Conservation (phyloP, 169 alveolate genomes). For the Plasmodium gaboni region DNA sequence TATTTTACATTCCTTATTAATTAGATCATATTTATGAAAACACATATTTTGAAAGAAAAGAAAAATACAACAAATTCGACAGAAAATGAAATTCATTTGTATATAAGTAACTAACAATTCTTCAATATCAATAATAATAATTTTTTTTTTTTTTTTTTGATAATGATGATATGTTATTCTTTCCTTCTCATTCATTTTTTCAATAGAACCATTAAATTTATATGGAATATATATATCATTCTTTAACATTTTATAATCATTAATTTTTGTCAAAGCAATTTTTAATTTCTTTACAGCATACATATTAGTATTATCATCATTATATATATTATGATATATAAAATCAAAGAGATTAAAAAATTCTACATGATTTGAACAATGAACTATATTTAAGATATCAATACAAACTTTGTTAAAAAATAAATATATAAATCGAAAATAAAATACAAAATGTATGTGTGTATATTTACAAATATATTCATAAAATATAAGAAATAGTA, state of each 20-base stretch:
- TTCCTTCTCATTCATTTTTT: neutral
- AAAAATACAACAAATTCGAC: constrained; percentile 68
- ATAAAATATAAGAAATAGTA: constrained; percentile 50
- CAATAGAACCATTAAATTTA: neutral
- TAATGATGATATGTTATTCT: constrained; percentile 4
- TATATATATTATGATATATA: neutral
- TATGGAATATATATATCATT: neutral
- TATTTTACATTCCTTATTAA: constrained; percentile 29
- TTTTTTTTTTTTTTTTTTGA: constrained; percentile 12
- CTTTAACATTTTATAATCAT: neutral
- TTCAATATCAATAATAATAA: constrained; percentile 64
- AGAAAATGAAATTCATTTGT: constrained; percentile 55
- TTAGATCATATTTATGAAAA: constrained; percentile 64
- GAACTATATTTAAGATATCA: constrained; percentile 45
- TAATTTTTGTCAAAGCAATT: constrained; percentile 1
- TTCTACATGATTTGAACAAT: constrained; percentile 42
- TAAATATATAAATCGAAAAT: constrained; percentile 35
- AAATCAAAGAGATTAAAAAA: constrained; percentile 44
- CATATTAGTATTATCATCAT: neutral
- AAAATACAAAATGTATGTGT: constrained; percentile 36
- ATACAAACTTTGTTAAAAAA: constrained; percentile 54
- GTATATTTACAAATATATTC: constrained; percentile 67
- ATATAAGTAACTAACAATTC: constrained; percentile 70
- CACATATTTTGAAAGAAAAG: constrained; percentile 68
- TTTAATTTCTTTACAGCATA: constrained; percentile 8